Conservation (phyloP, 495 filamentous ascomycete genomes). For the Neurospora sp. region DNA sequence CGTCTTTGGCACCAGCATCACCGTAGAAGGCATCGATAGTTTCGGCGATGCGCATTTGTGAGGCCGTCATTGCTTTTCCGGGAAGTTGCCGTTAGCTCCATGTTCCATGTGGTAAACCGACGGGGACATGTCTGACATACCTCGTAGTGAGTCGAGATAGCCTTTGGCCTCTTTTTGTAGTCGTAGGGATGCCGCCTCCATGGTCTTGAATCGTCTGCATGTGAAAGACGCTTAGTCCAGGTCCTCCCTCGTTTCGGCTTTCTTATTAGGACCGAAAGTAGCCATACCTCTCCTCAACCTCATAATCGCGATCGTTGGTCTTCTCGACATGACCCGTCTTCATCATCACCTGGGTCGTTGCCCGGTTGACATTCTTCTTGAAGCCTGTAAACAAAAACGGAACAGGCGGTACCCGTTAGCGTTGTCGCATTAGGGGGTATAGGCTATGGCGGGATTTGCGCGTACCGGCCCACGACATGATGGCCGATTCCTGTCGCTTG, state of each 20-base stretch:
- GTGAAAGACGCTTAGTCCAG: background rate
- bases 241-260: background rate
- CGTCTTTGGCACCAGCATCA: constrained; percentile 86
- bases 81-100: background rate
- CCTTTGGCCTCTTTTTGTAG: constrained; percentile 97
- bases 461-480: constrained; percentile 54
- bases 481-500: constrained; percentile 17
- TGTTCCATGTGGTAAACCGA: background rate
- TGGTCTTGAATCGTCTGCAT: constrained; percentile 77
- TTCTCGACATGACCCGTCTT: constrained; percentile 97
- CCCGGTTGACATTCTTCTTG: constrained; percentile 98
- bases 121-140: constrained; percentile 30
- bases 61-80: constrained; percentile 83
- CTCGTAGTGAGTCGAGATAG: constrained; percentile 88
- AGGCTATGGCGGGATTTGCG: constrained; percentile 12
- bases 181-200: constrained; percentile 85
- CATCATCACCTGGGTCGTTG: constrained; percentile 99
- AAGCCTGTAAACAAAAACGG: constrained; percentile 51
- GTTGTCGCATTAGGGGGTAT: background rate
- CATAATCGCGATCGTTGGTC: constrained; percentile 96
- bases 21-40: constrained; percentile 99
- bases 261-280: background rate
- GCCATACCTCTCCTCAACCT: constrained; percentile 83
- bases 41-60: constrained; percentile 98
- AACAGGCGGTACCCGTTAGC: background rate